phyloP scores from a whole-genome alignment of 2,329 filamentous ascomycete genomes.

The Onygenales sp. region DNA sequence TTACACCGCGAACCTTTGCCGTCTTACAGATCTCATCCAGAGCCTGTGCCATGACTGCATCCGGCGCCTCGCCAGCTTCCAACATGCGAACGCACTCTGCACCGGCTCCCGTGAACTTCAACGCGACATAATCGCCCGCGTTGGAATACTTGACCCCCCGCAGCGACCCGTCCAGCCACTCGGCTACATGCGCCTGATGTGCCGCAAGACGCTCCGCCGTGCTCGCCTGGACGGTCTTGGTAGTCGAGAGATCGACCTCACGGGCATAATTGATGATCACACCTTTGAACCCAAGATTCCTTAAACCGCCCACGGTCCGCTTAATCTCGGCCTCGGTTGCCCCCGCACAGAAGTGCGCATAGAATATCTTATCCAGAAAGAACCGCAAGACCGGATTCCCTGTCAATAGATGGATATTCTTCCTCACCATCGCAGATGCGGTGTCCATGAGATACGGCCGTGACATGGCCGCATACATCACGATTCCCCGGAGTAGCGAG shows the following conservation, averaged over 20 bases:
- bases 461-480: conserved; percentile 12
- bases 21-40: conserved; percentile 14
- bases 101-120: conserved; percentile 68
- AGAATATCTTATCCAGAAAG: conserved; percentile 32
- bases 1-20: conserved; percentile 17
- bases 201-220: conserved; percentile 25
- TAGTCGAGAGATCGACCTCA: conserved; percentile 44
- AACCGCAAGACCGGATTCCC: conserved; percentile 8
- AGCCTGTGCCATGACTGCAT: conserved; percentile 10
- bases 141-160: conserved; percentile 44
- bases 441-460: conserved; percentile 10
- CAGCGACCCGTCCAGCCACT: conserved; percentile 46
- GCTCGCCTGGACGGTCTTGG: conserved; percentile 18
- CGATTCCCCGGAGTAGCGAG: conserved; percentile 11
- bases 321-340: conserved; percentile 40
- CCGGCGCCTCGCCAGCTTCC: conserved; percentile 9
- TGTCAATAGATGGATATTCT: conserved; percentile 10
- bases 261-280: conserved; percentile 46
- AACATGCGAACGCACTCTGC: conserved; percentile 10
- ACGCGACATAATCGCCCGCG: conserved; percentile 42
- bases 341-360: conserved; percentile 50
- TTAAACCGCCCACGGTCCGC: conserved; percentile 37
- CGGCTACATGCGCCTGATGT: conserved; percentile 23
- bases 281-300: conserved; percentile 42
- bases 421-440: conserved; percentile 9